Evolutionary conservation across 371 early-diverging fungal genomes (phyloP), one percentile per base, ranked within the genome.

Genomic region (Lichtheimia ramosa): DNA sequence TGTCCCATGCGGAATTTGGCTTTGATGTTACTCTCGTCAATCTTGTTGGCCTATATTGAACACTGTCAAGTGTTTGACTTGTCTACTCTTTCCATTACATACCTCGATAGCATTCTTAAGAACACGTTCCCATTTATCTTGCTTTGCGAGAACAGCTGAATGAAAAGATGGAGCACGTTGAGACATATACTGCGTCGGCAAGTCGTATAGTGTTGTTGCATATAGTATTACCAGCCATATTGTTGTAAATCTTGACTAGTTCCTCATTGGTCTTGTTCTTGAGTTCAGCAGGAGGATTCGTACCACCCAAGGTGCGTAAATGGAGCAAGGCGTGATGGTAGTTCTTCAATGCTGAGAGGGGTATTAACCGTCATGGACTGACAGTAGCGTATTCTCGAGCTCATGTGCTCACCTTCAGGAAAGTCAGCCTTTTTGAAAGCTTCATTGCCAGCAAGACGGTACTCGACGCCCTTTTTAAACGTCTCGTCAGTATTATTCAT

Each of bases 1-100:
- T 78, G 78, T 0, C 75, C 78, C 62, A 73, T 60, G 23, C 78
- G 64, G 41, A 78, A 78, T 42, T 70, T 71, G 23, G 73, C 63
- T 43, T 78, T 78, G 23, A 57, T 24, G 48, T 78, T 78, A 6
- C 48, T 48, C 18, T 50, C 23, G 59, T 78, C 78, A 39, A 74
- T 27, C 34, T 70, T 70, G 18, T 28, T 27, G 1, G 62, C 71
- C 70, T 70, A 58, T 0, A 34, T 21, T 14, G 23, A 15, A 51
- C 34, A 56, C 54, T n/a, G 12, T 20, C 5, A 43, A n/a, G n/a
- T 52, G 5, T 21, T 16, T 28, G 34, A 34, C 3, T 14, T 21
- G 10, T 16, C n/a, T 15, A 14, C 24, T 12, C 25, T 3, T 5
- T 43, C 53, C n/a, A 0, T 53, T 39, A 27, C 5, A 41, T 56